Conservation (phyloP, 257 asterid genomes). For the Anisodus acutangulus region DNA sequence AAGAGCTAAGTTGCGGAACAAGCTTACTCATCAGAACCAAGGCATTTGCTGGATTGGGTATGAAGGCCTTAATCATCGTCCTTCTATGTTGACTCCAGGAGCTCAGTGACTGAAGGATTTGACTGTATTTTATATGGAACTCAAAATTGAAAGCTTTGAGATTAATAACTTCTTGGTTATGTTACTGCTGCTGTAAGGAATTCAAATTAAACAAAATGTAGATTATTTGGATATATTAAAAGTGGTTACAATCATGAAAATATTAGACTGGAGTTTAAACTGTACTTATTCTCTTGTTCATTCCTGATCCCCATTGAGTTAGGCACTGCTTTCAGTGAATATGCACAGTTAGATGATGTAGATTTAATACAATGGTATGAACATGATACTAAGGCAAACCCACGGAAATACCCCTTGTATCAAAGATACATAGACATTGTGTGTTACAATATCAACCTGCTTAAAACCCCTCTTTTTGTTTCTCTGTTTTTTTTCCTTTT, state of each 20-base stretch:
- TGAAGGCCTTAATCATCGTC: not conserved
- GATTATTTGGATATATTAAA: not conserved
- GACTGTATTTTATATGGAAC: slow-evolving; percentile 10
- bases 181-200: not conserved
- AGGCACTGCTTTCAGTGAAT: not conserved
- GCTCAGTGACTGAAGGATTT: not conserved
- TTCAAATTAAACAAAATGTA: not conserved
- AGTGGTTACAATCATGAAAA: not conserved
- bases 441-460: not conserved
- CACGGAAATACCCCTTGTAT: slow-evolving; percentile 5
- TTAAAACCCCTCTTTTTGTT: not conserved
- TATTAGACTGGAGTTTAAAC: slow-evolving; percentile 15
- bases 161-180: not conserved
- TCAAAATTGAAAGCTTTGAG: slow-evolving; percentile 8
- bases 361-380: slow-evolving; percentile 4
- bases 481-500: not conserved
- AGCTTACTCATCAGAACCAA: not conserved
- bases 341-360: not conserved
- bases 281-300: not conserved
- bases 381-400: not conserved
- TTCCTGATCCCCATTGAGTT: not conserved
- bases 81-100: slow-evolving; percentile 17
- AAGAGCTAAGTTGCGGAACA: not conserved
- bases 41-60: not conserved
- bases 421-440: not conserved